phyloP scores from a whole-genome alignment of 768 basidiomycete species.

The Brasilioporus rufonigricans region DNA sequence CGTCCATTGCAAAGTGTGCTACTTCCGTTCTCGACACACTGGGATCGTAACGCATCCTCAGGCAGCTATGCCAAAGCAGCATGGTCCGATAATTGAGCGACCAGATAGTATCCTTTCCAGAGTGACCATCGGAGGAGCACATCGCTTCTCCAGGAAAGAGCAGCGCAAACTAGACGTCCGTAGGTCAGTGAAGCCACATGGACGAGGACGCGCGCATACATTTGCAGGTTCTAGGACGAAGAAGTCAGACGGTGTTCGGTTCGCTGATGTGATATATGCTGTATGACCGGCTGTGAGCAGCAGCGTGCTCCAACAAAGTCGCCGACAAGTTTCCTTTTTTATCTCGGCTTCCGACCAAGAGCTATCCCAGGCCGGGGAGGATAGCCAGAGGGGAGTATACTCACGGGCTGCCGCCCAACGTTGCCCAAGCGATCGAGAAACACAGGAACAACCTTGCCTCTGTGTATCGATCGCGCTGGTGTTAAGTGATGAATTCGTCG shows the following conservation, averaged over 20 bases:
- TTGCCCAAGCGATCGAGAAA: slow-evolving; percentile 47
- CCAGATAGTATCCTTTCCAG: slow-evolving; percentile 69
- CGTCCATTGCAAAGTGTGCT: slow-evolving; percentile 59
- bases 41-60: slow-evolving; percentile 52
- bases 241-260: slow-evolving; percentile 41
- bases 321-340: slow-evolving; percentile 66
- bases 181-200: background rate
- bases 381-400: slow-evolving; percentile 60
- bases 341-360: slow-evolving; percentile 62
- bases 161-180: slow-evolving; percentile 53
- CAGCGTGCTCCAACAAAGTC: slow-evolving; percentile 73
- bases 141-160: slow-evolving; percentile 74
- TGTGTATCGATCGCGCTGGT: background rate
- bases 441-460: slow-evolving; percentile 45
- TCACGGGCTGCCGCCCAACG: slow-evolving; percentile 51
- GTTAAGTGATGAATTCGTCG: background rate
- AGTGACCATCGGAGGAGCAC: slow-evolving; percentile 24
- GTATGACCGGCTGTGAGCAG: slow-evolving; percentile 62
- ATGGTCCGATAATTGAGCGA: slow-evolving; percentile 69
- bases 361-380: slow-evolving; percentile 62
- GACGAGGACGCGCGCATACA: slow-evolving; percentile 37
- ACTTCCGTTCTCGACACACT: slow-evolving; percentile 46
- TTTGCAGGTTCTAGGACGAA: slow-evolving; percentile 66
- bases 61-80: slow-evolving; percentile 72
- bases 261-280: slow-evolving; percentile 52